Conservation (phyloP, 345 rosid species). For the Geranium rotundifolium region DNA sequence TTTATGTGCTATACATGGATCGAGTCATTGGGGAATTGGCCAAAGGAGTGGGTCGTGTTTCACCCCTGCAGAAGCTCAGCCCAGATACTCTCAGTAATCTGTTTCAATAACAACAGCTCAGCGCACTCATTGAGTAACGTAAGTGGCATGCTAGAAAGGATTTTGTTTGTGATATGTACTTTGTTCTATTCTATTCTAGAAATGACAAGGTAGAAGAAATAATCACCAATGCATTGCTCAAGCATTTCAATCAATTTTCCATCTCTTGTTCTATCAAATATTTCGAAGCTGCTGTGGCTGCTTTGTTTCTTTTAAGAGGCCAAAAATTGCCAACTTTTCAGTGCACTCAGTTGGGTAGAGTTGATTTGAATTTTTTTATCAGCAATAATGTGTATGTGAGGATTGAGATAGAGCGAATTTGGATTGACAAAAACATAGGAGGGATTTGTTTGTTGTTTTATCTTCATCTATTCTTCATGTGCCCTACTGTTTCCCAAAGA, state of each 20-base stretch:
- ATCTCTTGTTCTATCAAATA: background rate
- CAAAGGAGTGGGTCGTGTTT: slow-evolving; percentile 37
- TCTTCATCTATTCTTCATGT: background rate
- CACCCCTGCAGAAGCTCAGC: slow-evolving; percentile 38
- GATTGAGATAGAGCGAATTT: too few species aligned
- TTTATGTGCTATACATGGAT: slow-evolving; percentile 72
- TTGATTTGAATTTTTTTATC: too few species aligned
- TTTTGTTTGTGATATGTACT: too few species aligned
- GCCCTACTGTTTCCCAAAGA: background rate
- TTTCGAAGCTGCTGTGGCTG: background rate
- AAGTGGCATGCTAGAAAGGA: too few species aligned
- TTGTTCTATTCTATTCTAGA: too few species aligned
- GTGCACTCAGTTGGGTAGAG: too few species aligned
- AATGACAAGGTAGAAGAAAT: background rate
- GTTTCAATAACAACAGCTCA: slow-evolving; percentile 16
- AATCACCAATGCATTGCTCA: too few species aligned
- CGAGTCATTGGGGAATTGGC: slow-evolving; percentile 56
- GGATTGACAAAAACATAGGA: too few species aligned
- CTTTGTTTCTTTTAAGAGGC: too few species aligned
- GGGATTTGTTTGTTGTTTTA: background rate
- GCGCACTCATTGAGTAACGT: background rate
- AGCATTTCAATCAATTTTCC: background rate
- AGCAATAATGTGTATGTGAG: too few species aligned
- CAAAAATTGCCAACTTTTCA: background rate
- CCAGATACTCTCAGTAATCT: slow-evolving; percentile 39